Conservation (phyloP, 2,329 filamentous ascomycete genomes). For the Ascocoryne sarcoides region DNA sequence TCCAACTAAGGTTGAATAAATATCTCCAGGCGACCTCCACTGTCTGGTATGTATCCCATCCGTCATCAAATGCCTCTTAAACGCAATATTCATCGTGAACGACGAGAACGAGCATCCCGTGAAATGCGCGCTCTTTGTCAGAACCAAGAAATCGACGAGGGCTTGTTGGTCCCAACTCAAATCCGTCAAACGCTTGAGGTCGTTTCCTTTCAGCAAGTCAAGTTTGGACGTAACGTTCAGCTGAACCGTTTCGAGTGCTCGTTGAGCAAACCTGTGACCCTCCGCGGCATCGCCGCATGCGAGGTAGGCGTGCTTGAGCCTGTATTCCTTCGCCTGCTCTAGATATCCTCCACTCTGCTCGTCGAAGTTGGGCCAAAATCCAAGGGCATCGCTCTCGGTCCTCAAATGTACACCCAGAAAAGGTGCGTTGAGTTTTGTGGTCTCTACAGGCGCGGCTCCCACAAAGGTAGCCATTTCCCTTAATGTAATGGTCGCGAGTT, state of each 20-base stretch:
- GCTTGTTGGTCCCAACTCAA: conserved; percentile 41
- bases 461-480: conserved; percentile 29
- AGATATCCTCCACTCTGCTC: conserved; percentile 35
- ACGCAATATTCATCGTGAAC: conserved; percentile 39
- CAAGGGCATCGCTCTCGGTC: conserved; percentile 39
- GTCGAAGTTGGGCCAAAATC: conserved; percentile 38
- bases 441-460: conserved; percentile 5
- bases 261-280: conserved; percentile 31
- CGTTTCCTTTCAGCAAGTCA: conserved; percentile 33
- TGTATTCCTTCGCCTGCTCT: conserved; percentile 25
- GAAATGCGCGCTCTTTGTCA: conserved; percentile 36
- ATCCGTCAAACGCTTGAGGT: conserved; percentile 28
- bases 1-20: conserved; percentile 35
- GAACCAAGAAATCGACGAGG: conserved; percentile 42
- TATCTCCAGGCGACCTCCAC: conserved; percentile 37
- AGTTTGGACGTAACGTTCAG: conserved; percentile 36
- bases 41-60: conserved; percentile 29
- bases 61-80: conserved; percentile 36
- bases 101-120: conserved; percentile 40
- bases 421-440: conserved; percentile 9
- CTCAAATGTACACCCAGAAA: conserved; percentile 37
- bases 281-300: conserved; percentile 38
- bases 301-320: conserved; percentile 35
- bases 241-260: conserved; percentile 27
- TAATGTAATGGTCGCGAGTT: conserved; percentile 31